Base-by-base conservation (phyloP, 2,329 filamentous ascomycete genomes). In the Fusarium pininemorale region DNA sequence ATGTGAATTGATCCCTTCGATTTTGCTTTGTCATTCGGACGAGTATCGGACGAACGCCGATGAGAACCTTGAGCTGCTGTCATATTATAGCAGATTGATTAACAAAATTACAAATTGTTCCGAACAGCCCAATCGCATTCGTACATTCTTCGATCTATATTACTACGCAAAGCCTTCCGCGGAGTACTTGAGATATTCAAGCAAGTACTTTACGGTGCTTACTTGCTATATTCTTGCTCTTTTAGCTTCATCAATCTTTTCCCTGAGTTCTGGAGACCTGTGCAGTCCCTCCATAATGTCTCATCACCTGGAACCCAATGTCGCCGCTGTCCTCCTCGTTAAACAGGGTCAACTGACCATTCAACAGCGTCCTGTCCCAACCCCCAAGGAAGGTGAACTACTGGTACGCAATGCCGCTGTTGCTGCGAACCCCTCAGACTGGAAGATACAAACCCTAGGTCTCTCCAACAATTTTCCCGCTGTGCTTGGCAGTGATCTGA, bases 381-480 rank as follows among this genome's bases (percentile, higher is more conserved):
- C 20, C 1, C 63, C 59, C 4, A 14, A 18, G 3, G 6, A 22
- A 1, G 28, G 48, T 1, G 47, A 66, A 47, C 18, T 66, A 1
- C 9, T 66, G 0, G 48, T 66, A 1, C 63, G 35, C 13, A 66
- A 66, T 9, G n/a, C 24, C 6, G 77, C 78, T 3, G 78, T 80
- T 2, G 81, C 81, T 14, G 79, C 82, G 50, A 83, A 82, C 81
- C 66, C 77, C 59, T 61, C 82, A 8, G 81, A 83, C 73, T 81
- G 80, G 78, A 83, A 83, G 64, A 74, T 82, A 7, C 80, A 81
- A 28, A 75, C 78, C 66, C 70, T 77, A 28, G 74, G 78, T 6
- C 20, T 73, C 18, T 77, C 80, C 45, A 54, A 78, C 37, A 55
- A 64, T 7, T 76, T 63, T 6, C 74, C 74, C 2, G 67, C 70